Base-by-base conservation (phyloP, 305 asterid species). In the Solanum hybrid region DNA sequence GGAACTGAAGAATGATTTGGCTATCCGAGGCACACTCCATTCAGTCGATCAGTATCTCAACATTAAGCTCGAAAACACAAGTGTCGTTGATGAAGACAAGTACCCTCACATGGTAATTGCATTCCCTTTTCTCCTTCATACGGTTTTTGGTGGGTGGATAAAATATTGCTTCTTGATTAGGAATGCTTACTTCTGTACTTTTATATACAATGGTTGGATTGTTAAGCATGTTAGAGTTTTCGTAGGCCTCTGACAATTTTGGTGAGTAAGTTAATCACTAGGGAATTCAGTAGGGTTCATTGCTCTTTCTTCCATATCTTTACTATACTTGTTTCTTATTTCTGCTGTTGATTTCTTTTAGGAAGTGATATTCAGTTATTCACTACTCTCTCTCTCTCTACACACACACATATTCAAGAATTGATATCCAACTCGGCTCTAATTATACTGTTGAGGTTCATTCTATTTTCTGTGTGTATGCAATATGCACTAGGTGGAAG, bases 11-110 rank as follows among this genome's bases (percentile, higher is more conserved):
- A 97, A 97, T 91, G 99, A 97, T 93, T 94, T 97, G 90, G 99
- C 99, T 1, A 96, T 97, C 86, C 92, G 97, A 88, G 99, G 99
- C 77, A 97, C 98, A 56, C 96, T 97, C 86, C 99, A 96, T 89
- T 97, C 99, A 22, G 99, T 97, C 79, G 99, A 97, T 93, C 99
- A 97, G 86, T 97, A 97, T 93, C 99, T 97, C 92, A 97, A 97
- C 90, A 96, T 97, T 88, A 97, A 97, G 95, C 96, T 97, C 87
- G 99, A 97, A 91, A 97, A 95, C 90, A 94, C 99, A 35, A 93
- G 98, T 93, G 98, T 95, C 84, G 98, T 97, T 89, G 99, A 97
- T 93, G 98, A 97, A 90, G 99, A 96, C 91, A 97, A 97, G 92
- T 96, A 93, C 92, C 99, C 99, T 37, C 99, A 97, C 90, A 97